Percentiles rank a stretch among this genome's conserved stretches.
phyloP scores from a whole-genome alignment of 140 eudicot species.

The Artemisia princeps region DNA sequence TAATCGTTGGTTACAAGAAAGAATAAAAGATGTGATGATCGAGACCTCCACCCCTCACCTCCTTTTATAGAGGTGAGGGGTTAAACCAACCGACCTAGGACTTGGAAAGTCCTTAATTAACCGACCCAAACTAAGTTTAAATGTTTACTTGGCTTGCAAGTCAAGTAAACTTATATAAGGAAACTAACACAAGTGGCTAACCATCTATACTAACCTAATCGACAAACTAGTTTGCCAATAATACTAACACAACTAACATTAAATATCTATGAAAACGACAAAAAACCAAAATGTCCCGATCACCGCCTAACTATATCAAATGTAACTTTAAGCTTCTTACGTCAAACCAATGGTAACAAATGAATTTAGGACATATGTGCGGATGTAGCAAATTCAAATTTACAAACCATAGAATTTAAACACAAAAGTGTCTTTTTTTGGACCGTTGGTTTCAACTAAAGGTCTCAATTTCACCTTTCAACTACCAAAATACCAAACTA shows the following conservation, averaged over 20 bases:
- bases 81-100: too few relatives aligned
- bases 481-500: slow-evolving; percentile 29
- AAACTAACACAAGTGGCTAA: too few relatives aligned
- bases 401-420: slow-evolving; percentile 20
- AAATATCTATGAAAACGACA: not conserved
- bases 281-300: not conserved
- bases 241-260: not conserved
- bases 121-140: too few relatives aligned
- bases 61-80: too few relatives aligned
- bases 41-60: too few relatives aligned
- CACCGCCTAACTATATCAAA: not conserved
- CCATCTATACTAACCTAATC: too few relatives aligned
- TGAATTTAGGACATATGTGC: slow-evolving; percentile 23
- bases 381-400: slow-evolving; percentile 24
- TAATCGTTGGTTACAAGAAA: too few relatives aligned
- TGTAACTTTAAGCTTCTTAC: slow-evolving; percentile 2
- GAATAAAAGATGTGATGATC: too few relatives aligned
- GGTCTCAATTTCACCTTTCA: slow-evolving; percentile 19
- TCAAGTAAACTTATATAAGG: too few relatives aligned
- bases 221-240: too few relatives aligned
- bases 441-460: slow-evolving; percentile 20
- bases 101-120: too few relatives aligned
- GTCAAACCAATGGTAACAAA: slow-evolving; percentile 17
- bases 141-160: too few relatives aligned
- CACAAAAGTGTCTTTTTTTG: not conserved